Base-by-base conservation (phyloP, 2,329 filamentous ascomycete species). In the Ampelomyces quisqualis region DNA sequence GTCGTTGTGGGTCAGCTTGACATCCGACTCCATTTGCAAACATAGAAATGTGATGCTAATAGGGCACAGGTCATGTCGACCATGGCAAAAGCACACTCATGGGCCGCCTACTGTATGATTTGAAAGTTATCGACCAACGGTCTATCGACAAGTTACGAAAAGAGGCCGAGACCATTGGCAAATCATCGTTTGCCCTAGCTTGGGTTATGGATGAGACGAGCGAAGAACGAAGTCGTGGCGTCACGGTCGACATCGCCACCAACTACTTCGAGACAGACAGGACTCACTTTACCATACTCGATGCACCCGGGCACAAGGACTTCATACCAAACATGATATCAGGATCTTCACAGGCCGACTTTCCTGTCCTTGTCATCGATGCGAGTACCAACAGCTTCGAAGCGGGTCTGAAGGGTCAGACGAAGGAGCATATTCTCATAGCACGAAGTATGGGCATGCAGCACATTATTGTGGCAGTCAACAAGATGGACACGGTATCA, bases 251-350 rank as follows among this genome's bases (percentile, higher is more conserved):
- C 64, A 93, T 97, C 60, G 91, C 93, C 7, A 95, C 87, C 13
- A 95, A 95, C 64, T 84, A 90, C 51, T 98, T 98, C 62, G 88
- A 94, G 63, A 98, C 94, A 0, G 83, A 88, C 1, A 85, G 79
- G 36, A 93, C 89, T 0, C 80, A 79, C 8, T 97, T 97, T 62
- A 97, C 93, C 1, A 95, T 98, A 31, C 77, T 98, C 4, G 93
- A 98, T 65, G 91, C 93, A 0, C 93, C 93, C 0, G 93, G 93
- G 0, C 93, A 98, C 68, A 81, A 84, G 46, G 93, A 98, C 65
- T 98, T 97, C 63, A 90, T 98, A 14, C 93, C 93, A 1, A 98
- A 96, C 67, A 98, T 98, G 93, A 96, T 98, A 65, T 91, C 91
- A 2, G 93, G 93, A 10, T 90, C 91, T 3, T 93, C 88, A 44